Conservation (phyloP, 2,329 filamentous ascomycete genomes). For the Blastomyces gilchristii region DNA sequence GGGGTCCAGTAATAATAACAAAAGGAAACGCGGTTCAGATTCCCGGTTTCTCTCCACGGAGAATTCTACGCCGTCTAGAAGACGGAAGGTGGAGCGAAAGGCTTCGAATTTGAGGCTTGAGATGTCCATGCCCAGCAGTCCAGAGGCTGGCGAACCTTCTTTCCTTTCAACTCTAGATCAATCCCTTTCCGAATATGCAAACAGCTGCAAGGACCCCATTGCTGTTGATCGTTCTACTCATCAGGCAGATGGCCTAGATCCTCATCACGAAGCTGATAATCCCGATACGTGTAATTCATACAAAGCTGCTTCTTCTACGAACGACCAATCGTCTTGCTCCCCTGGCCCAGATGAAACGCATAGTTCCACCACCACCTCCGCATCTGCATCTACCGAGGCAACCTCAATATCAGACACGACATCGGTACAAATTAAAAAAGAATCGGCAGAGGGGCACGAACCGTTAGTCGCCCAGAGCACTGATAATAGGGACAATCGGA, state of each 20-base stretch:
- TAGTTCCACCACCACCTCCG: background rate
- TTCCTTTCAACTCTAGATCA: constrained; percentile 9
- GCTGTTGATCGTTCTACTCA: background rate
- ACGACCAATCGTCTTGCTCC: constrained; percentile 9
- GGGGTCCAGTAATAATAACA: constrained; percentile 7
- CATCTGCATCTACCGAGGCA: constrained; percentile 2
- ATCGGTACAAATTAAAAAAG: background rate
- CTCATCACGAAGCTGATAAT: background rate
- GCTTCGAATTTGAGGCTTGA: constrained; percentile 27
- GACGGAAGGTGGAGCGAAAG: constrained; percentile 9
- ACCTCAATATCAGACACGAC: constrained; percentile 6
- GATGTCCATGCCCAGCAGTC: constrained; percentile 22
- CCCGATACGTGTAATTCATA: background rate
- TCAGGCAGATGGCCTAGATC: background rate
- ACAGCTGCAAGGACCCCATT: background rate
- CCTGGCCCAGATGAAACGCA: constrained; percentile 1
- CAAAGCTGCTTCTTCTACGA: background rate
- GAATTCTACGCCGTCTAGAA: constrained; percentile 3
- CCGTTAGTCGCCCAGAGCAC: background rate
- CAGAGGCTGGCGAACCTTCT: constrained; percentile 10
- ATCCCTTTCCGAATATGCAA: constrained; percentile 4
- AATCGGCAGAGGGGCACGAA: background rate
- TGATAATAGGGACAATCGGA: background rate
- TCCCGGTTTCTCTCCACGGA: background rate
- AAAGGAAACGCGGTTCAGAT: constrained; percentile 11